phyloP scores from a whole-genome alignment of 352 stramenopile genomes.

The Globisporangium perplexum region DNA sequence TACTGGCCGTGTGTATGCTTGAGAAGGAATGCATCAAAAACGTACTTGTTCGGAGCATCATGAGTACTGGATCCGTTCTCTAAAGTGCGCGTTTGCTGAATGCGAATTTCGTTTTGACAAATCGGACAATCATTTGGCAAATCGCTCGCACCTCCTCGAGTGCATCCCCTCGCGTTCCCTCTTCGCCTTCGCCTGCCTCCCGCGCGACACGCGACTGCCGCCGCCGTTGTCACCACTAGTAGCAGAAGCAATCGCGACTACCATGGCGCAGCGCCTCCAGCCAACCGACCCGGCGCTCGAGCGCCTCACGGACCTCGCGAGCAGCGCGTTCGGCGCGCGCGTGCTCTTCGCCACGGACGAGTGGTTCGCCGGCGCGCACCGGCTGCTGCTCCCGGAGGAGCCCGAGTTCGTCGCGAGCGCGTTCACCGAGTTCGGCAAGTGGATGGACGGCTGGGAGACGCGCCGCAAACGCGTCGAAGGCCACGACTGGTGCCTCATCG shows the following conservation, averaged over 20 bases:
- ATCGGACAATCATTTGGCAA: not conserved
- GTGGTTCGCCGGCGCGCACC: slow-evolving; percentile 89
- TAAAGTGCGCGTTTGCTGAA: not conserved
- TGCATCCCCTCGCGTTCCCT: not conserved
- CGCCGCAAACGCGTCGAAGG: slow-evolving; percentile 82
- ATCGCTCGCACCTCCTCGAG: too few species aligned
- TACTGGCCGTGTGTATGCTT: too few species aligned
- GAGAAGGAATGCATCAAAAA: not conserved
- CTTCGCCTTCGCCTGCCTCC: too few species aligned
- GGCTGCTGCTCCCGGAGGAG: slow-evolving; percentile 60
- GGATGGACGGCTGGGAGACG: slow-evolving; percentile 96
- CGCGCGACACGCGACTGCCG: not conserved
- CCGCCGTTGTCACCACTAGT: too few species aligned
- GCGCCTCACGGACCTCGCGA: slow-evolving; percentile 62
- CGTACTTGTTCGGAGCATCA: not conserved
- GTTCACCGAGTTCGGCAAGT: slow-evolving; percentile 92
- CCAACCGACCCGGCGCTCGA: slow-evolving; percentile 14
- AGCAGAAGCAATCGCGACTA: not conserved
- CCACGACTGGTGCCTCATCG: slow-evolving; percentile 91
- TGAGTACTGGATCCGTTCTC: not conserved
- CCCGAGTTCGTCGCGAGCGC: slow-evolving; percentile 89
- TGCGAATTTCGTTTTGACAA: not conserved
- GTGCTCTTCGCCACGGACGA: slow-evolving; percentile 92
- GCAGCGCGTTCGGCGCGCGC: slow-evolving; percentile 39
- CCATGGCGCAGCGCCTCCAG: slow-evolving; percentile 1